Evolutionary conservation across 2,329 filamentous ascomycete genomes (phyloP).

Genomic region (Pseudogymnoascus sp.): DNA sequence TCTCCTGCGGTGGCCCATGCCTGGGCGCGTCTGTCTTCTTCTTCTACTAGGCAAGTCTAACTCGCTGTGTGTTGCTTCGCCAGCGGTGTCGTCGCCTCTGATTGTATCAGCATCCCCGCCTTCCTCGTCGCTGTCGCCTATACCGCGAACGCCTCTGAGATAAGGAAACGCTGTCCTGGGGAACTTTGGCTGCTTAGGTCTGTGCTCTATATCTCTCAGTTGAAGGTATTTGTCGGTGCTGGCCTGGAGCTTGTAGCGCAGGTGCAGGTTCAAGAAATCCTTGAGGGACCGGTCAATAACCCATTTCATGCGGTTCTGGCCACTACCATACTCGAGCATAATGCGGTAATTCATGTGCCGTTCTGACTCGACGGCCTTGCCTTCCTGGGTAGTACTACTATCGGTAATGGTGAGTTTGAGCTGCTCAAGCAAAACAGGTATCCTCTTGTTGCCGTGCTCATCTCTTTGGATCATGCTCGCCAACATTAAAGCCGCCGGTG

Average conservation of each 20-base stretch:
- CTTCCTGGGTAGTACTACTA: constrained; percentile 39
- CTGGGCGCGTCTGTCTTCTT: constrained; percentile 36
- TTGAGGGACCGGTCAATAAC: constrained; percentile 76
- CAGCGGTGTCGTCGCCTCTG: constrained; percentile 39
- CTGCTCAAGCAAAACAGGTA: constrained; percentile 91
- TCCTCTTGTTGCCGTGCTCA: constrained; percentile 89
- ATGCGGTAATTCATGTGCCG: constrained; percentile 84
- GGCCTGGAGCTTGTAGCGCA: constrained; percentile 84
- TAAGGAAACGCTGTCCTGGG: constrained; percentile 86
- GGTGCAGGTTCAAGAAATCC: constrained; percentile 87
- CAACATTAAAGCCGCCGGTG: constrained; percentile 85
- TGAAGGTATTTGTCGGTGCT: constrained; percentile 77
- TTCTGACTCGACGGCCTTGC: constrained; percentile 37
- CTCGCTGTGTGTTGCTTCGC: constrained; percentile 62
- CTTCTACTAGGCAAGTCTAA: constrained; percentile 42
- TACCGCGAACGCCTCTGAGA: constrained; percentile 68
- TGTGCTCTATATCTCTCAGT: constrained; percentile 56
- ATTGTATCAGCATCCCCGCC: constrained; percentile 36
- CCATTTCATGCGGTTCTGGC: constrained; percentile 95
- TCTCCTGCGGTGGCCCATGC: constrained; percentile 34
- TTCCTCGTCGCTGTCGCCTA: constrained; percentile 75
- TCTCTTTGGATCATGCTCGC: constrained; percentile 98
- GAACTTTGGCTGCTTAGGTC: constrained; percentile 80
- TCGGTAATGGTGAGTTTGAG: constrained; percentile 82
- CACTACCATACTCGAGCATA: constrained; percentile 91